Base-by-base conservation (phyloP, 495 filamentous ascomycete genomes). In the Polyplosphaeria fusca region DNA sequence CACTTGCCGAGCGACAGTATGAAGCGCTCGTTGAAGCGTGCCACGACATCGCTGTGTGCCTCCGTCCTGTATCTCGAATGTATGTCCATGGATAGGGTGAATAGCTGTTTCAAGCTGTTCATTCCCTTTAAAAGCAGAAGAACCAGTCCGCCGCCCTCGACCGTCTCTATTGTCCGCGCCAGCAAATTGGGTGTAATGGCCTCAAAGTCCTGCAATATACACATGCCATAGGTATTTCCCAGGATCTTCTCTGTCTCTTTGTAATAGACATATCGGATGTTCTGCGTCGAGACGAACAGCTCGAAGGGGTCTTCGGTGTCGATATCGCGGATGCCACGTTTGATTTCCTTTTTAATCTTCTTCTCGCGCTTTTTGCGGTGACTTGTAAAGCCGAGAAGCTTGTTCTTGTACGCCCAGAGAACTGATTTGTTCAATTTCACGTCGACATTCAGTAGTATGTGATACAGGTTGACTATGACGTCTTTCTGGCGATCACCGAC, bases 221-320 rank as follows among this genome's bases (percentile, higher is more conserved):
- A 95, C 88, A 97, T 97, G 60, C 94, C 93, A 69, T 92, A 99
- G 26, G 94, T 99, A 72, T 97, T 96, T 61, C 94, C 94, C 35
- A 99, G 73, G 68, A 99, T 97, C 77, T 95, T 96, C 57, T 99
- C 94, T n/a, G 94, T 97, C 73, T 99, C 94, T 74, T 99, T 99
- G 77, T 99, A 99, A 79, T 95, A 99, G 35, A 92, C 88, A 82
- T 97, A 99, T 62, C 94, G 88, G 64, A 99, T 95, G 68, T 96
- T 90, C 72, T 96, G 87, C 51, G 96, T 82, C 18, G 89, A 91
- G 68, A 99, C 86, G 75, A 99, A 99, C 58, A 97, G 79, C 76
- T 99, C 94, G 74, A 99, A 99, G 0, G 94, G 88, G 66, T 97
- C 94, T 66, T 96, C 91, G 41, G 85, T 82, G 70, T 99, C 96